phyloP scores from a whole-genome alignment of 129 eudicot genomes.

The Mikania micrantha region DNA sequence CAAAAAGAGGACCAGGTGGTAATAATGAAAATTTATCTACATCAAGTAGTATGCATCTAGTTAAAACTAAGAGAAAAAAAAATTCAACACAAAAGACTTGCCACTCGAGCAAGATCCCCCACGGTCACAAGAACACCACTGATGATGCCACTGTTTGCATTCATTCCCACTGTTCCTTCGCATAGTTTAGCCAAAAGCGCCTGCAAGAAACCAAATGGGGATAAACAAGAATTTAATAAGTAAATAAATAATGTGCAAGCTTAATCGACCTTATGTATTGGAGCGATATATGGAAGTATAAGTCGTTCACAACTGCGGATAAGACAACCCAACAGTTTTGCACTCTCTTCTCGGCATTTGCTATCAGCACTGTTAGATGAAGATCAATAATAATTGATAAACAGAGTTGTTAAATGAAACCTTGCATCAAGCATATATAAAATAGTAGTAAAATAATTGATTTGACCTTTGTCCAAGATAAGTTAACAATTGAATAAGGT shows the following conservation, averaged over 20 bases:
- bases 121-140: conserved; percentile 90
- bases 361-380: conserved; percentile 64
- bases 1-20: conserved; percentile 1
- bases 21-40: neutral
- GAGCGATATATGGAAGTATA: conserved; percentile 91
- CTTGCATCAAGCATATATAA: neutral
- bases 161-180: conserved; percentile 82
- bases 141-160: conserved; percentile 86
- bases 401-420: neutral
- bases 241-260: neutral
- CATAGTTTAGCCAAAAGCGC: conserved; percentile 83
- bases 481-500: conserved; percentile 84
- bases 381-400: neutral
- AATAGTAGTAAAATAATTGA: neutral
- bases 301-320: conserved; percentile 94
- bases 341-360: conserved; percentile 98
- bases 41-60: conserved; percentile 2
- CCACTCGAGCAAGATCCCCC: conserved; percentile 99
- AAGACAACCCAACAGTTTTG: conserved; percentile 87
- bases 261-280: conserved; percentile 74
- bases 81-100: conserved; percentile 28
- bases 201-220: conserved; percentile 36
- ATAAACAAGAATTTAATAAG: neutral
- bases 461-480: conserved; percentile 79
- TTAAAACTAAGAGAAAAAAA: neutral